Evolutionary conservation across 2,329 filamentous ascomycete species (phyloP).

Genomic region (Penicillium oxalicum): DNA sequence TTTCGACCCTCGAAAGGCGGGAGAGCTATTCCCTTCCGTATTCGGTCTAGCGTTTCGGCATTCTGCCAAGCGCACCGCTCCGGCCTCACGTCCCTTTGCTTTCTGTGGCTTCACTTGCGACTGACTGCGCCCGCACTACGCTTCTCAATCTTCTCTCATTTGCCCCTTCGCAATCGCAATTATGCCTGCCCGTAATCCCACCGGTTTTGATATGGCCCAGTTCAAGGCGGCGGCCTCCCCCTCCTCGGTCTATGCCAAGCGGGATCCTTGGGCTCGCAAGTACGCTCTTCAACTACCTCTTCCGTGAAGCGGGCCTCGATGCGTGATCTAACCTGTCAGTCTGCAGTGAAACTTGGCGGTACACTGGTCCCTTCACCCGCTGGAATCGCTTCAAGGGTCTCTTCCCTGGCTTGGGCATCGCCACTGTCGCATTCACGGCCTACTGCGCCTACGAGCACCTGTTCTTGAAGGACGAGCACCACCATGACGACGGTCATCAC

Average conservation of each 20-base stretch:
- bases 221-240: slow-evolving; percentile 65
- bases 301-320: not conserved
- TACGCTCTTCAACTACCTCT: slow-evolving; percentile 33
- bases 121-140: slow-evolving; percentile 1
- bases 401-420: slow-evolving; percentile 89
- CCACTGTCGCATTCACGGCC: slow-evolving; percentile 78
- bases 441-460: slow-evolving; percentile 89
- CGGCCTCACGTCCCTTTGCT: slow-evolving; percentile 7
- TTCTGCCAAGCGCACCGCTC: slow-evolving; percentile 25
- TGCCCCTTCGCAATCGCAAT: slow-evolving; percentile 18
- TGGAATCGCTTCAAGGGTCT: slow-evolving; percentile 80
- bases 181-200: slow-evolving; percentile 62
- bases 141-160: slow-evolving; percentile 4
- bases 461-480: slow-evolving; percentile 68
- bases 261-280: slow-evolving; percentile 60
- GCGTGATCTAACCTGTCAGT: slow-evolving; percentile 13
- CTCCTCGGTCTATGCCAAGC: slow-evolving; percentile 44
- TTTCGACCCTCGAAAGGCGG: slow-evolving; percentile 28
- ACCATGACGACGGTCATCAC: slow-evolving; percentile 54
- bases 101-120: slow-evolving; percentile 3
- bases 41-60: slow-evolving; percentile 26
- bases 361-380: slow-evolving; percentile 79
- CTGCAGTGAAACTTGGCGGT: slow-evolving; percentile 86
- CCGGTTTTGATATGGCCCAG: slow-evolving; percentile 83
- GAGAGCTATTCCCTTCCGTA: slow-evolving; percentile 19